Evolutionary conservation across 192 early-diverging fungal genomes (phyloP).

Genomic region (Funneliformis mosseae): DNA sequence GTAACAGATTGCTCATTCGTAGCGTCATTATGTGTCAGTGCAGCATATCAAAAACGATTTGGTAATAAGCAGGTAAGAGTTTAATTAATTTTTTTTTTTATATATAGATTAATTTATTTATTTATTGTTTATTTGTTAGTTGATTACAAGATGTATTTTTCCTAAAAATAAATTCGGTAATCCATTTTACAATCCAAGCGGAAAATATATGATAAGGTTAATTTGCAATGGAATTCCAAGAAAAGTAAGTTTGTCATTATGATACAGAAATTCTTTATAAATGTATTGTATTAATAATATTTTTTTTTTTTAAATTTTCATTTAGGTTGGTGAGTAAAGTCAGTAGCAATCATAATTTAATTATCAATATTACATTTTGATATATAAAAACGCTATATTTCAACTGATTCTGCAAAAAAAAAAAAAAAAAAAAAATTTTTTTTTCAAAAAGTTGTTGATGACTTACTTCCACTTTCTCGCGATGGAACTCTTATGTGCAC

Average conservation of each 20-base stretch:
- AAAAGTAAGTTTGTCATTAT: constrained; percentile 56
- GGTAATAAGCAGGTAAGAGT: constrained; percentile 66
- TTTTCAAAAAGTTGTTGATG: constrained; percentile 72
- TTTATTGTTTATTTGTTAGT: constrained; percentile 38
- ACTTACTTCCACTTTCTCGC: constrained; percentile 77
- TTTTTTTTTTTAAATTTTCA: constrained; percentile 20
- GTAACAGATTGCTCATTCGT: constrained; percentile 97
- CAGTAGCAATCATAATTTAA: background rate
- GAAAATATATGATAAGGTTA: constrained; percentile 88
- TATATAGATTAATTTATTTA: background rate
- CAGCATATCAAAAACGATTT: constrained; percentile 69
- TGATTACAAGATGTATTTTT: constrained; percentile 85
- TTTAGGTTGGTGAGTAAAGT: constrained; percentile 32
- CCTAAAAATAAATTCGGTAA: constrained; percentile 72
- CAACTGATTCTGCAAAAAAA: background rate
- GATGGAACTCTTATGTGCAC: constrained; percentile 84
- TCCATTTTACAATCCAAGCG: constrained; percentile 82
- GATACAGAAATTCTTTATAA: background rate
- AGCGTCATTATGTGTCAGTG: constrained; percentile 84
- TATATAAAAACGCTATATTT: background rate
- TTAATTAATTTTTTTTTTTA: background rate
- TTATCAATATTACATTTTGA: background rate
- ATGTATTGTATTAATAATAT: background rate
- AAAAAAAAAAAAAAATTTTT: too few relatives aligned
- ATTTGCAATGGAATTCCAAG: constrained; percentile 84